Evolutionary conservation across 495 filamentous ascomycete species (phyloP), one percentile per base, ranked within the genome.

Genomic region (Tuber indicum): DNA sequence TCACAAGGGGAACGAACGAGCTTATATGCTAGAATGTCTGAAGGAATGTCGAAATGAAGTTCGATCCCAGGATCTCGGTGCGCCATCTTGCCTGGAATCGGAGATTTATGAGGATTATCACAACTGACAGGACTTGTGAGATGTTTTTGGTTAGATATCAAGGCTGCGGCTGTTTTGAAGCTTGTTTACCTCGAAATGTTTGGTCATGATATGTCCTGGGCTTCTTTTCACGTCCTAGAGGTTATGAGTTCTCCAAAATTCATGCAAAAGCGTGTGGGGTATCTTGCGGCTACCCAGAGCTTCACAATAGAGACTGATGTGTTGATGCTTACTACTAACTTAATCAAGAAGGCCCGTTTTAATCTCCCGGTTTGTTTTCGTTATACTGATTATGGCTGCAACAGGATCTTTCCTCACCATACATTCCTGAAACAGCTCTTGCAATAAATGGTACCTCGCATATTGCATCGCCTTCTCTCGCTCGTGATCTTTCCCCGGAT

Each of bases 121-220:
- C 58, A 66, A 32, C 58, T 66, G 26, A 66, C 58, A 32, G 10
- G 14, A 26, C 26, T 66, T 66, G 58, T 26, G 58, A 36, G 26
- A 66, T 66, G 14, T 66, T 66, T 66, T 66, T 32, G 58, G n/a
- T 75, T 72, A 94, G 95, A 99, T 85, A 89, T 97, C 84, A 99
- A 99, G 87, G 93, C 96, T 17, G 98, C 94, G 16, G 96, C 96
- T 58, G 87, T 98, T 46, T 86, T 99, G 81, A 99, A 99, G 86
- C 87, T 99, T 75, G 91, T 97, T 52, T 99, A 99, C 84, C 89
- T 99, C 77, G 96, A 99, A 84, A 99, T 99, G 96, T 94, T 97
- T 83, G 96, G 96, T 17, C 92, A 99, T 82, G 96, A 99, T 85
- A 99, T 99, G 96, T 98, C 96, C 0, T 99, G 96, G 96, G 96